These are phyloP conservation scores for Dendryphion nanum DNA, from an alignment of 2,329 filamentous ascomycete species.

Conservation along the genomic window DNA sequence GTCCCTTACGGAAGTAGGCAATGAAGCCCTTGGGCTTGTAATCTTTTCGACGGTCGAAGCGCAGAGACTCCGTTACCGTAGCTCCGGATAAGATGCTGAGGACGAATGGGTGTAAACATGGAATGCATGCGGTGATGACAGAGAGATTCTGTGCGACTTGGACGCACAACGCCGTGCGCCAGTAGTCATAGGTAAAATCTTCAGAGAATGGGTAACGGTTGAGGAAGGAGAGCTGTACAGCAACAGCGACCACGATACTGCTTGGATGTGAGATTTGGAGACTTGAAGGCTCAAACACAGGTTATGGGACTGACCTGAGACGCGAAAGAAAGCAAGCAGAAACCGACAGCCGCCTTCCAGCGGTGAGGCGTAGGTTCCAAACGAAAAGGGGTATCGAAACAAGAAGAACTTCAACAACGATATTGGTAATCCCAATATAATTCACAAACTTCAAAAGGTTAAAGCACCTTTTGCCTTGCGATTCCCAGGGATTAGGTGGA, in stretches of 20 bases:
- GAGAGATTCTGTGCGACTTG: constrained; percentile 30
- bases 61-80: constrained; percentile 12
- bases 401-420: constrained; percentile 23
- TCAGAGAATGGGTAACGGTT: constrained; percentile 9
- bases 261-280: neutral
- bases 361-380: constrained; percentile 24
- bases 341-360: constrained; percentile 22
- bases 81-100: constrained; percentile 16
- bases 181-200: constrained; percentile 17
- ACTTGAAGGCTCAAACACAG: neutral
- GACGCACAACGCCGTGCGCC: constrained; percentile 19
- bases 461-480: constrained; percentile 14
- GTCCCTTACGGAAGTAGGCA: constrained; percentile 4
- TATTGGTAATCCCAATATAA: constrained; percentile 27
- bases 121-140: constrained; percentile 27
- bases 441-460: constrained; percentile 24
- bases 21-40: neutral
- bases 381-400: constrained; percentile 25
- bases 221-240: constrained; percentile 21
- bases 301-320: constrained; percentile 14
- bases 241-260: constrained; percentile 23
- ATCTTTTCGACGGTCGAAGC: constrained; percentile 4
- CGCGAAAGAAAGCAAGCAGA: constrained; percentile 22
- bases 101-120: constrained; percentile 24
- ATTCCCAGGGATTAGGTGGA: constrained; percentile 20